A percentile compares a stretch with the other conserved stretches of the same genome.
These are phyloP conservation scores for Aspergillus fischeri DNA, from an alignment of 2,329 filamentous ascomycete species.

Conservation along the genomic window DNA sequence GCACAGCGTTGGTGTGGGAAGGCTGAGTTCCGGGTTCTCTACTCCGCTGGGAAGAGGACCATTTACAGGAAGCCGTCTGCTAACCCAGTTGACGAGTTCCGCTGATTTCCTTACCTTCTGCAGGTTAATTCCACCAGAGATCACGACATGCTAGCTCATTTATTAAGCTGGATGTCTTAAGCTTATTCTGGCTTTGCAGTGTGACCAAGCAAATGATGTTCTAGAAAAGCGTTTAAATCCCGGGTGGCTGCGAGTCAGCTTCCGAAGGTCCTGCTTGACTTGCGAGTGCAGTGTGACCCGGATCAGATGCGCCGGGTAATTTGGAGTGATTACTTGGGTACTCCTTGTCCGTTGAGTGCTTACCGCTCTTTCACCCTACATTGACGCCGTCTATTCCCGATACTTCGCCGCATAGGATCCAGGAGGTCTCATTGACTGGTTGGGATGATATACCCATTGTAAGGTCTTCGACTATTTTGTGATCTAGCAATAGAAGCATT, in stretches of 20 bases:
- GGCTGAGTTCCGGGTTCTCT: conserved; percentile 3
- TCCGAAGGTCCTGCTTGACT: neutral
- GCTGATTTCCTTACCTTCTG: neutral
- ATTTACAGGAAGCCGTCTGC: neutral
- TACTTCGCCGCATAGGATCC: neutral
- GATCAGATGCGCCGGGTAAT: conserved; percentile 1
- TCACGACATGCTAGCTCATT: neutral
- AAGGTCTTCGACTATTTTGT: neutral
- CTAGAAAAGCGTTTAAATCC: neutral
- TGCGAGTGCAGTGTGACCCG: conserved; percentile 1
- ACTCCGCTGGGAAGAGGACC: neutral
- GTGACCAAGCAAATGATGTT: neutral
- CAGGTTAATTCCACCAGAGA: neutral
- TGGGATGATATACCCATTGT: neutral
- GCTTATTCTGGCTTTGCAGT: neutral
- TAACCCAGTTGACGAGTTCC: neutral
- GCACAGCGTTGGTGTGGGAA: conserved; percentile 4
- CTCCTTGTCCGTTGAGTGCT: neutral
- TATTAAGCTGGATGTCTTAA: neutral
- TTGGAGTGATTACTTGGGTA: neutral
- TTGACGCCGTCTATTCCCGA: neutral
- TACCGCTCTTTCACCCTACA: neutral
- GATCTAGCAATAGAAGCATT: neutral
- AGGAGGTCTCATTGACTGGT: too few relatives aligned
- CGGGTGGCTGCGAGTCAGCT: neutral